Evolutionary conservation across 768 basidiomycete species (phyloP).

Genomic region (Mycena olivaceomarginata): DNA sequence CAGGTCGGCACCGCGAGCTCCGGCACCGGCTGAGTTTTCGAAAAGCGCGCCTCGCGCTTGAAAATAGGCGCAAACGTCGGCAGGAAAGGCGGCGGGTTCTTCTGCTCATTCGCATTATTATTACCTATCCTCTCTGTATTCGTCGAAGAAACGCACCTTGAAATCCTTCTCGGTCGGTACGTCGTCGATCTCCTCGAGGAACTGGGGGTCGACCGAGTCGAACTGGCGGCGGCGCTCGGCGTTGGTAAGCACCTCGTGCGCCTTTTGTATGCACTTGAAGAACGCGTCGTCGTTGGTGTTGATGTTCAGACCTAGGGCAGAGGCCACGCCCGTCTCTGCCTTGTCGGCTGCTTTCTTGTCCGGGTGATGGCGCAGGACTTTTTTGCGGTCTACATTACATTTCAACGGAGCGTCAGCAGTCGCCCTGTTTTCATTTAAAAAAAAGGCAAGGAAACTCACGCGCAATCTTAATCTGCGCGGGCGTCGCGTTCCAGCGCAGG

Average conservation of each 20-base stretch:
- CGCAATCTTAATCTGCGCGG: slow-evolving; percentile 96
- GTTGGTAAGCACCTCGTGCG: slow-evolving; percentile 94
- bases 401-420: not conserved
- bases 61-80: slow-evolving; percentile 87
- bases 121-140: not conserved
- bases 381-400: slow-evolving; percentile 87
- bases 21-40: slow-evolving; percentile 89
- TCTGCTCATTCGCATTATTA: slow-evolving; percentile 13
- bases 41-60: slow-evolving; percentile 95
- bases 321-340: slow-evolving; percentile 53
- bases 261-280: slow-evolving; percentile 99
- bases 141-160: slow-evolving; percentile 60
- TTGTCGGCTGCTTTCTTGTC: slow-evolving; percentile 86
- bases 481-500: slow-evolving; percentile 89
- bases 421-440: not conserved
- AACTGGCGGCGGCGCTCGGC: slow-evolving; percentile 94
- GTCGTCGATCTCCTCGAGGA: slow-evolving; percentile 85
- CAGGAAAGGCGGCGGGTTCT: slow-evolving; percentile 73
- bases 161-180: slow-evolving; percentile 79
- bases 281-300: slow-evolving; percentile 98
- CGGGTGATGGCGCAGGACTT: slow-evolving; percentile 98
- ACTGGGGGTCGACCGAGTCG: slow-evolving; percentile 94
- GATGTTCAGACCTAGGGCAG: slow-evolving; percentile 75
- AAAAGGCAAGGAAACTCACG: slow-evolving; percentile 72
- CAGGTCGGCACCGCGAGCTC: slow-evolving; percentile 72